Percentiles rank a stretch among this genome's conserved stretches.
These are phyloP conservation scores for Scheffersomyces segobiensis DNA, from an alignment of 1,139 yeast species.

Conservation along the genomic window DNA sequence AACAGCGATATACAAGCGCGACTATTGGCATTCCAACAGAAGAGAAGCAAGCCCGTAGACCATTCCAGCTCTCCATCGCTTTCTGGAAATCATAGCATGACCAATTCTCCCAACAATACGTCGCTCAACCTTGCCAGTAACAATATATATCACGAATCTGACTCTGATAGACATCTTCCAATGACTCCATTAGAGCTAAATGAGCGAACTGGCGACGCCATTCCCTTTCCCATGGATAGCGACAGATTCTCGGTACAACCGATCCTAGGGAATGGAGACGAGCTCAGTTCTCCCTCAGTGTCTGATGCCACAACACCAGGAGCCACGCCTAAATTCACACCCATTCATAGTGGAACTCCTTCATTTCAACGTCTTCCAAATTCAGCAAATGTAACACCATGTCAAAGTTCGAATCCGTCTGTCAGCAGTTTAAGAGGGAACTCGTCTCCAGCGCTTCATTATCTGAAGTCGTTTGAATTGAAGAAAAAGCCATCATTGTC, in stretches of 20 bases:
- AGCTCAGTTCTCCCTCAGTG: neutral
- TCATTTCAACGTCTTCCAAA: neutral
- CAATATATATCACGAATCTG: neutral
- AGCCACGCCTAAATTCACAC: neutral
- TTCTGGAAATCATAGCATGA: conserved; percentile 1
- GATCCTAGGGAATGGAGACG: neutral
- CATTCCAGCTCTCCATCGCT: neutral
- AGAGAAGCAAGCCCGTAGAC: conserved; percentile 41
- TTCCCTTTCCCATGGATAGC: neutral
- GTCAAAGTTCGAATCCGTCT: neutral
- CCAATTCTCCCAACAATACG: neutral
- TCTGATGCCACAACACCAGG: neutral
- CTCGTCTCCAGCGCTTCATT: neutral
- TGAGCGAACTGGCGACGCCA: neutral
- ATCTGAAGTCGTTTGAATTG: conserved; percentile 15
- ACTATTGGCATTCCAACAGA: conserved; percentile 72
- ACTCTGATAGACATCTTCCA: neutral
- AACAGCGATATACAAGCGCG: conserved; percentile 76
- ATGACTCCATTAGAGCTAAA: neutral
- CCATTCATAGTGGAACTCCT: neutral
- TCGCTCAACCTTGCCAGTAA: neutral
- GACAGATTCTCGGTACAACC: neutral
- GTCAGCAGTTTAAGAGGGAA: neutral
- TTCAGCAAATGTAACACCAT: neutral
- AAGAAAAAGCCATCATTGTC: conserved; percentile 53